These are phyloP conservation scores for Aspergillus floridensis DNA, from an alignment of 2,329 filamentous ascomycete genomes.

Conservation along the genomic window DNA sequence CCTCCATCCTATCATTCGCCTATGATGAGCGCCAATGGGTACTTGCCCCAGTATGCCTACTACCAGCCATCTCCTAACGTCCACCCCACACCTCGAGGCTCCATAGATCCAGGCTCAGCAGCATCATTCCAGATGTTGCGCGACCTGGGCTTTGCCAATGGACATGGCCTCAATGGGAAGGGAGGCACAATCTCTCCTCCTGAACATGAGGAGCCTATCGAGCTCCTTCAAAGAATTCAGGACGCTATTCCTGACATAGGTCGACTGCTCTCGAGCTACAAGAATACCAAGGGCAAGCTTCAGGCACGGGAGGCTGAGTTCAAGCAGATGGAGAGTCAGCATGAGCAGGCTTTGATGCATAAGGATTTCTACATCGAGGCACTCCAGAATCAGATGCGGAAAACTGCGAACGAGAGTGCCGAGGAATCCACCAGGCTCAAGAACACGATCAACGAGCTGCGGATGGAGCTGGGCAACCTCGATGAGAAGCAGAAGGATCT, in stretches of 20 bases:
- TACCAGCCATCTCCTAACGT: conserved; percentile 29
- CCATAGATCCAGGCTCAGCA: conserved; percentile 31
- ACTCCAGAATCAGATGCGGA: conserved; percentile 51
- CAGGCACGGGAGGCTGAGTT: conserved; percentile 50
- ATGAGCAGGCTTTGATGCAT: conserved; percentile 51
- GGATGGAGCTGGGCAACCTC: conserved; percentile 49
- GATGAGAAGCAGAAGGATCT: conserved; percentile 55
- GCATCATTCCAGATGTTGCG: conserved; percentile 33
- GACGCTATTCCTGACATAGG: conserved; percentile 49
- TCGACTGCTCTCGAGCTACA: conserved; percentile 47
- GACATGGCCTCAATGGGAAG: conserved; percentile 23
- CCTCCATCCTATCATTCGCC: conserved; percentile 36
- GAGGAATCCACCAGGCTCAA: conserved; percentile 46
- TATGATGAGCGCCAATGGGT: conserved; percentile 33
- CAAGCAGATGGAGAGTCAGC: conserved; percentile 49
- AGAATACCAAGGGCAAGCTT: conserved; percentile 51
- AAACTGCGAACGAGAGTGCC: conserved; percentile 50
- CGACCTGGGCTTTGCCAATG: conserved; percentile 24
- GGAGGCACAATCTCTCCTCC: conserved; percentile 29
- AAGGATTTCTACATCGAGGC: conserved; percentile 55
- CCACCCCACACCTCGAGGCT: conserved; percentile 30
- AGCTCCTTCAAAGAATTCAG: conserved; percentile 46
- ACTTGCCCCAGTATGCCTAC: conserved; percentile 33
- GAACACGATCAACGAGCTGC: conserved; percentile 48
- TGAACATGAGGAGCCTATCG: conserved; percentile 36